Evolutionary conservation across 495 filamentous ascomycete species (phyloP).

Genomic region (Parathielavia hyrcaniae): DNA sequence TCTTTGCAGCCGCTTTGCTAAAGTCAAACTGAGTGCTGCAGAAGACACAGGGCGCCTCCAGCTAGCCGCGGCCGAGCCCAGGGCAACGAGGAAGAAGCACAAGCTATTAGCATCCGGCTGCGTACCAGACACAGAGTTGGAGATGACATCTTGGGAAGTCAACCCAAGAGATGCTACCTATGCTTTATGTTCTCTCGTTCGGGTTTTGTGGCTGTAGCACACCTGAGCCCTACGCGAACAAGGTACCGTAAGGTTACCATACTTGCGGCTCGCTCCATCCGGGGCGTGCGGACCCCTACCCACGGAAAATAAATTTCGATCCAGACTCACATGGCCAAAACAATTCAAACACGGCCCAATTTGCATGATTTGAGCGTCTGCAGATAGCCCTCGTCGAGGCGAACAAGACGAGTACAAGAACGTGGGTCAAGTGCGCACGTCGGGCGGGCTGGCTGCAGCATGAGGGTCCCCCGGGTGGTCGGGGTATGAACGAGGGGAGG

Average conservation of each 20-base stretch:
- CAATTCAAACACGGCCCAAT: conserved; percentile 22
- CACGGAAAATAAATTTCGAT: conserved; percentile 24
- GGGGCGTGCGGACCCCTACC: conserved; percentile 32
- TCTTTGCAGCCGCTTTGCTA: too few relatives aligned
- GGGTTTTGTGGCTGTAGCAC: background rate
- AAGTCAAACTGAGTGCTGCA: too few relatives aligned
- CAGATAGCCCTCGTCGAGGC: conserved; percentile 22
- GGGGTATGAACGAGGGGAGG: conserved; percentile 28
- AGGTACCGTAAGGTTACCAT: too few relatives aligned
- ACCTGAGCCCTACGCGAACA: conserved; percentile 7
- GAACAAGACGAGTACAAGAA: conserved; percentile 34
- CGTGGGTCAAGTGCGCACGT: conserved; percentile 17
- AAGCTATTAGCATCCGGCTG: too few relatives aligned
- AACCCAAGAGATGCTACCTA: background rate
- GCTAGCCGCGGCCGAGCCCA: background rate
- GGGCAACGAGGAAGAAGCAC: background rate
- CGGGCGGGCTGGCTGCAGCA: conserved; percentile 13
- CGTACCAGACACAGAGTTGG: too few relatives aligned
- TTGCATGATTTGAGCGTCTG: conserved; percentile 18
- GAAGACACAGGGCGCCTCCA: too few relatives aligned
- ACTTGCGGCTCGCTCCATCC: conserved; percentile 9
- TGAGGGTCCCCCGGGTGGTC: conserved; percentile 26
- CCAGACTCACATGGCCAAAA: conserved; percentile 13
- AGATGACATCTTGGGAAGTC: too few relatives aligned
- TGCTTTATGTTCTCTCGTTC: too few relatives aligned